Conservation (phyloP, 1,284 basidiomycete genomes). For the Sanguinoderma infundibulare region DNA sequence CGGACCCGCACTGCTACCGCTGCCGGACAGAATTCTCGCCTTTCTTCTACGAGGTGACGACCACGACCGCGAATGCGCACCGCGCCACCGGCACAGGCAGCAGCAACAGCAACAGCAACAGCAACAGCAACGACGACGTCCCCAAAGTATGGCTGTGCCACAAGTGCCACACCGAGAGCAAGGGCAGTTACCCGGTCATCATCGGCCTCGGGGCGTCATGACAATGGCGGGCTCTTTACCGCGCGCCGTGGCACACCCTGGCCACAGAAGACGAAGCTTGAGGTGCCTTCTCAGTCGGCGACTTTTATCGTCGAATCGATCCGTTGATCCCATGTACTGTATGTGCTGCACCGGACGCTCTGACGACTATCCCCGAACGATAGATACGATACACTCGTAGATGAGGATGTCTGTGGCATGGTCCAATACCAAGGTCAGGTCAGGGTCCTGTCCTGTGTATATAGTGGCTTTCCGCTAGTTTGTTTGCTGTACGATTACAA, state of each 20-base stretch:
- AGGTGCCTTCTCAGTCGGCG: background rate
- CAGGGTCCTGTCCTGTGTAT: background rate
- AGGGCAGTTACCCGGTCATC: conserved; percentile 25
- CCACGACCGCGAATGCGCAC: conserved; percentile 18
- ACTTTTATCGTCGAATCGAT: background rate
- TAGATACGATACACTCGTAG: conserved; percentile 4
- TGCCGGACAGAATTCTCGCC: conserved; percentile 47
- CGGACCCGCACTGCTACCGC: conserved; percentile 38
- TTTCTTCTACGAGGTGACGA: conserved; percentile 40
- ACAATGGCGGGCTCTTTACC: conserved; percentile 3
- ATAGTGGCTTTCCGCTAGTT: conserved; percentile 19
- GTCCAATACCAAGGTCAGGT: background rate
- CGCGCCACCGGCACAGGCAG: background rate
- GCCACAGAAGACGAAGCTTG: background rate
- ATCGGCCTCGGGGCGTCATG: conserved; percentile 29
- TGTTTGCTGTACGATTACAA: conserved; percentile 39
- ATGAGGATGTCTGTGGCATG: background rate
- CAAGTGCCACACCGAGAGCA: conserved; percentile 51
- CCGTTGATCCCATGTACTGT: background rate
- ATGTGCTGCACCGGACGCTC: background rate
- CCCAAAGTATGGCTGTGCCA: conserved; percentile 54
- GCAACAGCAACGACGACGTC: background rate
- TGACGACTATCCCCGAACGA: background rate
- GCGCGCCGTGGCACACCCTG: background rate
- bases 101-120: background rate